Base-by-base conservation (phyloP, 345 rosid genomes). In the Murraya koenigii region DNA sequence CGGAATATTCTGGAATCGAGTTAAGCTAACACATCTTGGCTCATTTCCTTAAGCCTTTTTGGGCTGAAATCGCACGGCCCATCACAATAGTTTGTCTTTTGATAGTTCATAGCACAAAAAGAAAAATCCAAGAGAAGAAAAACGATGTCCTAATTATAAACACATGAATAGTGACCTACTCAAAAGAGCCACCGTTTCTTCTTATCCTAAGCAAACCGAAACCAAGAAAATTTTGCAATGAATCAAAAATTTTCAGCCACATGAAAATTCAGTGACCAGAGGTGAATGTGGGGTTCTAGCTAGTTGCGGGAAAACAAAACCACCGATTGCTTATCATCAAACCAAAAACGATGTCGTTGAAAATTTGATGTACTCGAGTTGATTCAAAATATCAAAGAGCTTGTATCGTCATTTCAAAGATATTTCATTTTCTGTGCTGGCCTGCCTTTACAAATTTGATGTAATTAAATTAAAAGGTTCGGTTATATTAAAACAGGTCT, bases 171-270 rank as follows among this genome's bases (percentile, higher is more conserved):
- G 19, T 26, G 19, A 60, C 67, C 63, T 23, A 72, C 61, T 61
- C 70, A 75, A 75, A 72, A 69, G 78, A 73, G 74, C 47, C 66
- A 26, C 32, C 32, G 13, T 39, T 23, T 44, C 26, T 75, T 81
- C 89, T 86, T 80, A 86, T 85, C 87, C 75, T 49, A 67, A 86
- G 65, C 80, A 64, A 39, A 77, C 58, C 78, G 47, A 76, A 73
- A 70, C 82, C 85, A 78, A 76, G 80, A 78, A 73, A 69, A 28
- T 36, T 73, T 39, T 47, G 39, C 71, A 47, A 32, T 33, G 32
- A 54, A 44, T 32, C 56, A 71, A 28, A 84, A 69, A 75, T 76
- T 82, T 59, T 36, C 59, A 55, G 76, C 89, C 91, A 85, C 87
- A 77, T 49, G 17, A 14, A 77, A 78, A 72, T 36, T 39, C 66